Percentiles rank a stretch among this genome's conserved stretches.
These are phyloP conservation scores for Blastocystis sp. DNA, from an alignment of 352 stramenopile genomes.

Conservation along the genomic window DNA sequence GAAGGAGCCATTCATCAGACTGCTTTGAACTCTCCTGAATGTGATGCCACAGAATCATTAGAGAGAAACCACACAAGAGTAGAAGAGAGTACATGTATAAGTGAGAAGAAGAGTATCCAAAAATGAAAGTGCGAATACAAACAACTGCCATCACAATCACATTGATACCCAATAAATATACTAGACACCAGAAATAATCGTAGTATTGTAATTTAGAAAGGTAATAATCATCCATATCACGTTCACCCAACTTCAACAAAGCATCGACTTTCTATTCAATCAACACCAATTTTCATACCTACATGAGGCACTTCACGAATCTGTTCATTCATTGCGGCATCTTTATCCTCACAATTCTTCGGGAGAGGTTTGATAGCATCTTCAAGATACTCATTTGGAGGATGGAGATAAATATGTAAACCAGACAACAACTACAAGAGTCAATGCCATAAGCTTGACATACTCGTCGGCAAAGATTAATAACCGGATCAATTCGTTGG, in stretches of 20 bases:
- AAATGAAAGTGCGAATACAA: conserved; percentile 12
- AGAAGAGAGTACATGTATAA: conserved; percentile 34
- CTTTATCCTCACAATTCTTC: conserved; percentile 54
- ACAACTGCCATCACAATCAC: conserved; percentile 13
- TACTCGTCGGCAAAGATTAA: conserved; percentile 13
- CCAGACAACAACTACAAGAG: not conserved
- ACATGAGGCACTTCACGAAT: conserved; percentile 35
- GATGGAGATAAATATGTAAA: conserved; percentile 15
- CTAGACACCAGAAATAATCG: conserved; percentile 36
- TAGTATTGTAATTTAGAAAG: not conserved
- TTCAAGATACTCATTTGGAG: not conserved
- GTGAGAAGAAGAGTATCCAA: conserved; percentile 19
- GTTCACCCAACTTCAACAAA: conserved; percentile 25
- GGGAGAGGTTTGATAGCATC: conserved; percentile 1
- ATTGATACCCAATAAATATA: conserved; percentile 21
- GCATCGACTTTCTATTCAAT: conserved; percentile 42
- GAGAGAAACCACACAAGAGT: not conserved
- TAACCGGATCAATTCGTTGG: conserved; percentile 28
- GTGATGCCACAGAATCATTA: not conserved
- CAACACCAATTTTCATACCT: not conserved
- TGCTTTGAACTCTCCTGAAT: not conserved
- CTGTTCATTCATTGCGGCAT: conserved; percentile 24
- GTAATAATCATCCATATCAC: conserved; percentile 20
- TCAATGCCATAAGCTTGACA: not conserved
- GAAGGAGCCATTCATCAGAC: not conserved